Evolutionary conservation across 2,329 filamentous ascomycete species (phyloP), one percentile per base, ranked within the genome.

Genomic region (Talaromyces sp.): DNA sequence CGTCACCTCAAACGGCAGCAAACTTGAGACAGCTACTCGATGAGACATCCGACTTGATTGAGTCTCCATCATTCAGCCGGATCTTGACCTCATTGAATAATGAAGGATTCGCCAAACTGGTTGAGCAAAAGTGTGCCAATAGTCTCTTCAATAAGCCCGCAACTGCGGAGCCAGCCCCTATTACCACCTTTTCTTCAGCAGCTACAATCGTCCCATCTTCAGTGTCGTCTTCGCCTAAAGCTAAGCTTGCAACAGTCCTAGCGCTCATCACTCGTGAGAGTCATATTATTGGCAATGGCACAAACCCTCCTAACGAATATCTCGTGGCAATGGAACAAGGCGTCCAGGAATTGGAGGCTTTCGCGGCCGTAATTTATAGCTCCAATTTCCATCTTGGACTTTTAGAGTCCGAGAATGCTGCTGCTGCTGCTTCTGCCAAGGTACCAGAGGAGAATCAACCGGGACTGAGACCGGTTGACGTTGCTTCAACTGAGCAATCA

Each of bases 1-100:
- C 72, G 31, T 71, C 70, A 2, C 65, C 69, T 13, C 68, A 73
- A 51, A 75, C 70, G 17, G 62, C 69, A 4, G 65, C 70, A 6
- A 83, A 86, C 1, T 83, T 99, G 57, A 86, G 93, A 57, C 87
- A 89, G 59, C 83, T 99, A 19, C 83, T 99, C 1, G 93, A 99
- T 70, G 94, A 99, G 78, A 97, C 94, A 1, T 89, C 93, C 39
- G 94, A 99, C 70, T 83, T 99, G 22, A 87, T 97, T 69, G 94
- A 99, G 69, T 97, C 94, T 1, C 94, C 94, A 0, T 84, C 89
- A 36, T 97, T 97, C 74, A 84, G 87, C 0, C 88, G 91, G 67
- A 91, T 99, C 36, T 81, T 97, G 45, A 90, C 88, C 2, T 85
- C 89, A 59, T 82, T 97, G 57, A 88, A 97, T 60, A 92, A 97